Conservation (phyloP, 2,329 filamentous ascomycete genomes). For the Epichloe gansuensis region DNA sequence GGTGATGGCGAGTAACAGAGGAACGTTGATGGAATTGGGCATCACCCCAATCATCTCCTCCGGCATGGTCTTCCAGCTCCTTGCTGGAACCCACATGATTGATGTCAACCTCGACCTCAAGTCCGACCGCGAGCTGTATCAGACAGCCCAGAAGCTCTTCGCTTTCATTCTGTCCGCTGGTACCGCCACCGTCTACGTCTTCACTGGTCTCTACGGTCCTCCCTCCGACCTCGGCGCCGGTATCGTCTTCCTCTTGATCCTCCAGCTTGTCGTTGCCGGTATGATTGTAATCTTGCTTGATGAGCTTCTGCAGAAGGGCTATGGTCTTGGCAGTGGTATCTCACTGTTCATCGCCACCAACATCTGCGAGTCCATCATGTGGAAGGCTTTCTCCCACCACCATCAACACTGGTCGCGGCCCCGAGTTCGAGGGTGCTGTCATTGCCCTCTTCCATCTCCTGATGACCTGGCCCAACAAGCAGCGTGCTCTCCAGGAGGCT, state of each 20-base stretch:
- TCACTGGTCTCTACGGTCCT: conserved; percentile 94
- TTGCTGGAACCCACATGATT: conserved; percentile 98
- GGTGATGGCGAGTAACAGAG: conserved; percentile 98
- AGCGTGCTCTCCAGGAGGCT: conserved; percentile 92
- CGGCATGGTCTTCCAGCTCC: conserved; percentile 99
- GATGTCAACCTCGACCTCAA: conserved; percentile 99
- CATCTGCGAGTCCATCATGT: conserved; percentile 99
- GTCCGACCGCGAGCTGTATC: conserved; percentile 98
- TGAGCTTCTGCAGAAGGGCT: conserved; percentile 98
- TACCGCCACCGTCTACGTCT: conserved; percentile 94
- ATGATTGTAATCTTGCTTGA: conserved; percentile 98
- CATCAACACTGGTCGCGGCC: conserved; percentile 97
- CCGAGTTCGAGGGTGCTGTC: conserved; percentile 97
- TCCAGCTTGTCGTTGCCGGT: conserved; percentile 94
- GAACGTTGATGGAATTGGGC: conserved; percentile 91
- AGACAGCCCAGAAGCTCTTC: conserved; percentile 98
- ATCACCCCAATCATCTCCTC: conserved; percentile 99
- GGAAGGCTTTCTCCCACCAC: conserved; percentile 98
- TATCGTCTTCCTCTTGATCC: conserved; percentile 95
- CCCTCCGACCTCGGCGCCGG: conserved; percentile 93
- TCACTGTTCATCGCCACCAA: conserved; percentile 99
- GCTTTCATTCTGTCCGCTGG: conserved; percentile 96
- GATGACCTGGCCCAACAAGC: conserved; percentile 99
- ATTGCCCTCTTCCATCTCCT: conserved; percentile 96
- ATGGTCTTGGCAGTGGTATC: conserved; percentile 95